Conservation (phyloP, 1,284 basidiomycete genomes). For the Ceratobasidium sp. region DNA sequence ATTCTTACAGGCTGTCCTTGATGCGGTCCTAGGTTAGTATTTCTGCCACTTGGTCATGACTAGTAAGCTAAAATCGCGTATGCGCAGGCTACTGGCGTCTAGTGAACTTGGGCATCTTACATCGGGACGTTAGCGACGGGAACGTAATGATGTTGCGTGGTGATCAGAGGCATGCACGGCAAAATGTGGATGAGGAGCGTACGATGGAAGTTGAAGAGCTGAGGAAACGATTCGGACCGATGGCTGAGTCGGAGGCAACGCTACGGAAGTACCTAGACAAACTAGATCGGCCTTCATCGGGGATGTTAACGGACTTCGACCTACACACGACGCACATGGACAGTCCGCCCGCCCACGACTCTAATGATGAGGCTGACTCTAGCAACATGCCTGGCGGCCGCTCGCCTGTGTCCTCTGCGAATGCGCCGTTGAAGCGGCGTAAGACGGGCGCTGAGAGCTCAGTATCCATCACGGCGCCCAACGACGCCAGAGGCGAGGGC, state of each 20-base stretch:
- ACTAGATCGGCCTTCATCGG: background rate
- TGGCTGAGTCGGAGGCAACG: background rate
- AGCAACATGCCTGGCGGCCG: too few relatives aligned
- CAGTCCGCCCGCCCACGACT: too few relatives aligned
- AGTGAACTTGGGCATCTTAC: slow-evolving; percentile 27
- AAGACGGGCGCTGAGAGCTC: too few relatives aligned
- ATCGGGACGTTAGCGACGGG: slow-evolving; percentile 37
- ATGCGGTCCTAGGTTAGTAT: slow-evolving; percentile 21
- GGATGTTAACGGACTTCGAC: slow-evolving; percentile 15
- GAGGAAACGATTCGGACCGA: too few relatives aligned
- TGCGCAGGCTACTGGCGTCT: slow-evolving; percentile 35
- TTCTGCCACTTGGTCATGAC: background rate
- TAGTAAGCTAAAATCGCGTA: background rate
- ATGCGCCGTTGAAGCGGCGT: too few relatives aligned
- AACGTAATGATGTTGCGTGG: slow-evolving; percentile 20
- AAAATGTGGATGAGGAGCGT: background rate
- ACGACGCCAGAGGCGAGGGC: too few relatives aligned
- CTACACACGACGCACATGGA: background rate
- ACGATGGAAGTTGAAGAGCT: background rate
- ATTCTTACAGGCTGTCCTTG: slow-evolving; percentile 21
- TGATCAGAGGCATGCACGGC: background rate
- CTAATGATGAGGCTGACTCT: too few relatives aligned
- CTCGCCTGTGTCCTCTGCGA: too few relatives aligned
- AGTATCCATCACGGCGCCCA: too few relatives aligned
- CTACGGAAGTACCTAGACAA: background rate